These are phyloP conservation scores for Penicillium subrubescens DNA, from an alignment of 495 filamentous ascomycete genomes.

Conservation along the genomic window DNA sequence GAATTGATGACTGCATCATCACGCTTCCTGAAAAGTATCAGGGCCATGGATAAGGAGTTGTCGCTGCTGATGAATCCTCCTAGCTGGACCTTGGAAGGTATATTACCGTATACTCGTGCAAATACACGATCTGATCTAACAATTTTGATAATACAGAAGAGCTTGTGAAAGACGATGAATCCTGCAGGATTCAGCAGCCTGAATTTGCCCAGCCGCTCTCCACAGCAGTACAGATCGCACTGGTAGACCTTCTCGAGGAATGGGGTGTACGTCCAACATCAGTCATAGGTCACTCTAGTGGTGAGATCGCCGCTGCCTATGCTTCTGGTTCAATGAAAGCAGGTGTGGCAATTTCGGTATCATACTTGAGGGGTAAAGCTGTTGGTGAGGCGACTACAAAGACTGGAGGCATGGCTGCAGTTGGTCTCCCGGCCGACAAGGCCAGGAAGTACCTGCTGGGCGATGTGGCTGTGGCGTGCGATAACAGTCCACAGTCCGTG, in stretches of 20 bases:
- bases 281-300: slow-evolving; percentile 63
- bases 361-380: not conserved
- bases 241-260: slow-evolving; percentile 47
- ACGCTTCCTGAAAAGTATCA: slow-evolving; percentile 27
- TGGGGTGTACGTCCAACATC: slow-evolving; percentile 48
- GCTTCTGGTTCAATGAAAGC: slow-evolving; percentile 40
- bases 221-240: slow-evolving; percentile 54
- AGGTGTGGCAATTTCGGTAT: not conserved
- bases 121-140: not conserved
- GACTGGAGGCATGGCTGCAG: slow-evolving; percentile 43
- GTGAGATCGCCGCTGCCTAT: slow-evolving; percentile 67
- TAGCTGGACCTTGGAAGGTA: slow-evolving; percentile 8
- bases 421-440: slow-evolving; percentile 28
- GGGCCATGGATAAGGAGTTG: slow-evolving; percentile 6
- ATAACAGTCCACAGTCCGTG: slow-evolving; percentile 44
- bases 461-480: slow-evolving; percentile 43
- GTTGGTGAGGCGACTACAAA: not conserved
- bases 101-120: not conserved
- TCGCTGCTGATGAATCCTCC: not conserved
- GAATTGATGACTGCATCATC: slow-evolving; percentile 30
- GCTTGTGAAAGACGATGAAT: not conserved
- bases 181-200: slow-evolving; percentile 16
- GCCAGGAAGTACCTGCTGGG: slow-evolving; percentile 23
- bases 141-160: not conserved
- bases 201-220: slow-evolving; percentile 43